These are phyloP conservation scores for Candida nitratophila DNA, from an alignment of 805 yeast species.

Conservation along the genomic window DNA sequence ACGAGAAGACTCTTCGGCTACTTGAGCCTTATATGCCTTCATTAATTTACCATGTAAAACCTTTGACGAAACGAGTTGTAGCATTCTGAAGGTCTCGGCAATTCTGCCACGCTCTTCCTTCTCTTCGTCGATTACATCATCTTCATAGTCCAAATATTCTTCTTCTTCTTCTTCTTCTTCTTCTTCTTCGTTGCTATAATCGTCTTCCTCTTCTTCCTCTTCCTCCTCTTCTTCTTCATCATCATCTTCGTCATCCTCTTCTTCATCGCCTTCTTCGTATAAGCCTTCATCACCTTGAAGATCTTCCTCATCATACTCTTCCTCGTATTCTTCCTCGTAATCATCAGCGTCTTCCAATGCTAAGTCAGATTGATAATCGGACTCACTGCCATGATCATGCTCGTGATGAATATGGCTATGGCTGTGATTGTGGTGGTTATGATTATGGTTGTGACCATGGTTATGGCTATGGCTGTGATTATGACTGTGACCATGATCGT, in stretches of 20 bases:
- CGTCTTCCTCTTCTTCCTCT: background rate
- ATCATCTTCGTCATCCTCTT: slow-evolving; percentile 8
- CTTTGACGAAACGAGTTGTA: slow-evolving; percentile 74
- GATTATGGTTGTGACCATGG: background rate
- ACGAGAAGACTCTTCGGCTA: slow-evolving; percentile 67
- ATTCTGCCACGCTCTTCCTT: slow-evolving; percentile 55
- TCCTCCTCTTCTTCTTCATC: slow-evolving; percentile 10
- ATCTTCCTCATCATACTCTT: slow-evolving; percentile 9
- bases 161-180: slow-evolving; percentile 14
- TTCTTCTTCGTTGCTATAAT: slow-evolving; percentile 5
- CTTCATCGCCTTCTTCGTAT: slow-evolving; percentile 6
- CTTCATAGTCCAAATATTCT: slow-evolving; percentile 25
- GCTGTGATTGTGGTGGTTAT: background rate
- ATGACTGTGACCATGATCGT: slow-evolving; percentile 1
- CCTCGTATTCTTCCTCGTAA: slow-evolving; percentile 10
- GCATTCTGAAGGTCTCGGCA: slow-evolving; percentile 72
- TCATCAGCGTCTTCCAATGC: slow-evolving; percentile 5
- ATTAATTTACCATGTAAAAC: slow-evolving; percentile 68
- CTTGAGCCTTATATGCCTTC: slow-evolving; percentile 70
- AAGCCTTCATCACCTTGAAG: no score
- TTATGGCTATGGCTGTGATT: background rate
- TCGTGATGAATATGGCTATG: slow-evolving; percentile 20
- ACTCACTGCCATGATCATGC: slow-evolving; percentile 23
- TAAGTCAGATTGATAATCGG: slow-evolving; percentile 17
- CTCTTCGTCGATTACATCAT: slow-evolving; percentile 35